Evolutionary conservation across 1,139 yeast genomes (phyloP), one percentile per base, ranked within the genome.

Genomic region (Geotrichum klebahnii): DNA sequence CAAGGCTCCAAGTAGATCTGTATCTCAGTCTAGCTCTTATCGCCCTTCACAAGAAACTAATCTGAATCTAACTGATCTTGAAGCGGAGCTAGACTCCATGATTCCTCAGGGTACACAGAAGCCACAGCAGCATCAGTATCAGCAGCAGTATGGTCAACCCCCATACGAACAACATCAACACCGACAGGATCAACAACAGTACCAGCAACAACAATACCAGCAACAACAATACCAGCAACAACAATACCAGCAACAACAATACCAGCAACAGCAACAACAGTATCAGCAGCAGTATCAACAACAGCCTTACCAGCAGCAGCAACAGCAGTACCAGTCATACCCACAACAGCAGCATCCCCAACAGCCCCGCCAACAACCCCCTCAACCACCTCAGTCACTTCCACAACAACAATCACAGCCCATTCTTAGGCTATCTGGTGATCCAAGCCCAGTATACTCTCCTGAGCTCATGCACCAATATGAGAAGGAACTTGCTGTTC

Each of bases 71-170:
- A 12, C 16, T n/a, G 44, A 48, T 5, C 32, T 48, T 20, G 44
- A 48, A 31, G 47, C 41, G 5, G 51, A 42, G 23, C 23, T 48
- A 5, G 51, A 42, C 14, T n/a, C 39, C n/a, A 42, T 48, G 44
- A 14, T 43, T 14, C 35, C 50, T 17, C 32, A 41, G 10, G 26
- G n/a, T n/a, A n/a, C n/a, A n/a, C n/a, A n/a, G n/a, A n/a, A n/a
- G n/a, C n/a, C n/a, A n/a, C n/a, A n/a, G n/a, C n/a, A n/a, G n/a
- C n/a, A 24, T 17, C 12, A 26, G 2, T 19, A 17, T 2, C 39
- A 33, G 2, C 49, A 43, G 22, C 39, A 38, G 16, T 10, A 22
- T 5, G 17, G 31, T 12, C 40, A 41, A 8, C 22, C 33, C n/a
- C n/a, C n/a, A n/a, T n/a, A n/a, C n/a, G n/a, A n/a, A n/a, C n/a